Conservation (phyloP, 768 basidiomycete genomes). For the Termitomyces bulborhizus region DNA sequence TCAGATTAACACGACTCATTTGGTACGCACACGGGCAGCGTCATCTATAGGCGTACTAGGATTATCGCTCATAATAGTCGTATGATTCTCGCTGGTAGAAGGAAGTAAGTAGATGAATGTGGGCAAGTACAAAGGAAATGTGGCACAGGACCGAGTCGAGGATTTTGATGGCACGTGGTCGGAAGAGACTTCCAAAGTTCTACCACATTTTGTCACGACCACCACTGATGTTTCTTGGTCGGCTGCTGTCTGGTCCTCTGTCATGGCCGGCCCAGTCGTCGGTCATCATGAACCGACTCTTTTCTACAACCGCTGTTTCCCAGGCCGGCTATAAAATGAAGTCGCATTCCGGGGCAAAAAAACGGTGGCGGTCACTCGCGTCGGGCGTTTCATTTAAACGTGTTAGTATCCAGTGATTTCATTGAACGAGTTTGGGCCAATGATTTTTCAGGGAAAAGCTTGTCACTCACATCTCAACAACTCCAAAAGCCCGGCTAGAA, state of each 20-base stretch:
- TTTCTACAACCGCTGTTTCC: constrained; percentile 52
- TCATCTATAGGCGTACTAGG: constrained; percentile 58
- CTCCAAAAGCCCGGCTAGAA: constrained; percentile 54
- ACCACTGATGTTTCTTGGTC: constrained; percentile 9
- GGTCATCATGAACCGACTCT: constrained; percentile 28
- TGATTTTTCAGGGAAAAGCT: constrained; percentile 50
- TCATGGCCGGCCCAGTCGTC: constrained; percentile 13
- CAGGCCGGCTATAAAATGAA: constrained; percentile 74
- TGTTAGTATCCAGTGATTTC: constrained; percentile 32
- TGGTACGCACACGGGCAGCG: constrained; percentile 64
- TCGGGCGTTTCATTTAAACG: constrained; percentile 67
- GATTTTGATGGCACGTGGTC: constrained; percentile 11
- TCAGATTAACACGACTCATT: not conserved
- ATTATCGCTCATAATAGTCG: constrained; percentile 31
- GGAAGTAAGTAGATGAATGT: constrained; percentile 1
- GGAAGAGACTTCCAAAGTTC: not conserved
- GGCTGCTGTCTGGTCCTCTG: constrained; percentile 3
- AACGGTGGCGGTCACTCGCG: constrained; percentile 70
- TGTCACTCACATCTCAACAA: constrained; percentile 70
- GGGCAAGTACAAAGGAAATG: not conserved
- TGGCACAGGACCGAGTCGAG: not conserved
- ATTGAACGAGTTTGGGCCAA: not conserved
- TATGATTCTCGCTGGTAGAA: constrained; percentile 4
- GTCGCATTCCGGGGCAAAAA: constrained; percentile 76
- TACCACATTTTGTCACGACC: not conserved